These are phyloP conservation scores for Leucocoprinus sp. DNA, from an alignment of 768 basidiomycete genomes.

Conservation along the genomic window DNA sequence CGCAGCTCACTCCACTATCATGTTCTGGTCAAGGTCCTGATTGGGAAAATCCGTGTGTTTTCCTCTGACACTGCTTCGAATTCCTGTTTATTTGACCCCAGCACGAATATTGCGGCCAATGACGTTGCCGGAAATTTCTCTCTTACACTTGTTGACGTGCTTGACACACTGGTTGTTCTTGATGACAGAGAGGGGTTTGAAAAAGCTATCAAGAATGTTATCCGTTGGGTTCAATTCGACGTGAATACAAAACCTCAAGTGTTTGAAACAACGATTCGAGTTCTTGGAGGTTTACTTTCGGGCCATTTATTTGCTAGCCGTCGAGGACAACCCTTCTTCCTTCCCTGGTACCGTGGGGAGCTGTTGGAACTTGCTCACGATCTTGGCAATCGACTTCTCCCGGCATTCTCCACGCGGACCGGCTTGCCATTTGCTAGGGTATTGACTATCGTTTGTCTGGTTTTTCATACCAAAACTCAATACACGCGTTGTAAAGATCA, in stretches of 20 bases:
- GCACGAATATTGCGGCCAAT: slow-evolving; percentile 71
- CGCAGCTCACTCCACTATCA: slow-evolving; percentile 78
- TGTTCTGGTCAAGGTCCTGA: slow-evolving; percentile 86
- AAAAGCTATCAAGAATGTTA: slow-evolving; percentile 73
- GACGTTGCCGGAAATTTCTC: slow-evolving; percentile 96
- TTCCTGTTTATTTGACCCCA: slow-evolving; percentile 18
- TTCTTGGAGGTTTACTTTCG: slow-evolving; percentile 83
- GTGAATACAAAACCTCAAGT: slow-evolving; percentile 96
- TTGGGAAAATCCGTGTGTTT: slow-evolving; percentile 69
- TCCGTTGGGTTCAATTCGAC: slow-evolving; percentile 82
- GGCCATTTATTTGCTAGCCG: slow-evolving; percentile 77
- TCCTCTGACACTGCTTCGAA: not conserved
- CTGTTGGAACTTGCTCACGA: slow-evolving; percentile 77
- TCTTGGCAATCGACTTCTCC: slow-evolving; percentile 77
- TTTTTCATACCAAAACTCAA: slow-evolving; percentile 7
- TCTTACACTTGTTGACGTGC: slow-evolving; percentile 69
- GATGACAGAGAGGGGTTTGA: slow-evolving; percentile 74
- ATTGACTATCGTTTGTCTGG: slow-evolving; percentile 14
- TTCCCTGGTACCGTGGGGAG: slow-evolving; percentile 82
- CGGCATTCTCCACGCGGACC: slow-evolving; percentile 87
- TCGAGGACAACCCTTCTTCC: slow-evolving; percentile 54
- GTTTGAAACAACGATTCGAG: slow-evolving; percentile 94
- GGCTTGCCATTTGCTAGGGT: slow-evolving; percentile 91
- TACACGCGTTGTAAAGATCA: slow-evolving; percentile 44
- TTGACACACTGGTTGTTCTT: slow-evolving; percentile 89